Evolutionary conservation across 2,329 filamentous ascomycete species (phyloP).

Genomic region (Xylaria arbuscula): DNA sequence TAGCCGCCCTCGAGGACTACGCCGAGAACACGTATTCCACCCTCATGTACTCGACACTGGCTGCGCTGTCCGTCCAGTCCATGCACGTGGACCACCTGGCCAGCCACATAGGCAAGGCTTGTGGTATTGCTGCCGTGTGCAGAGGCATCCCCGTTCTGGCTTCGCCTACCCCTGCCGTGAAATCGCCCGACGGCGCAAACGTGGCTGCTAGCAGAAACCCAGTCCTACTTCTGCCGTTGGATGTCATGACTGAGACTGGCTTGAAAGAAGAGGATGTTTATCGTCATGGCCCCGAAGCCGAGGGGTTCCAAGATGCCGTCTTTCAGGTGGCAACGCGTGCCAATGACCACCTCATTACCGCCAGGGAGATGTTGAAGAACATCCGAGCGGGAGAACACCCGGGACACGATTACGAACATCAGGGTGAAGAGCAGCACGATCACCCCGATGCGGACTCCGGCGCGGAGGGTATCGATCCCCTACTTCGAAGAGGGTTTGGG

Average conservation of each 20-base stretch:
- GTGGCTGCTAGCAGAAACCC: conserved; percentile 56
- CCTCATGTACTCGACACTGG: conserved; percentile 87
- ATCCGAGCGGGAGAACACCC: conserved; percentile 77
- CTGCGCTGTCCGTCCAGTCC: conserved; percentile 80
- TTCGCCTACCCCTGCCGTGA: conserved; percentile 70
- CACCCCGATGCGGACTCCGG: conserved; percentile 54
- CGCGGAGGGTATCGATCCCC: conserved; percentile 53
- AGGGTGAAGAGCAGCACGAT: conserved; percentile 76
- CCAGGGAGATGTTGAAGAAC: conserved; percentile 88
- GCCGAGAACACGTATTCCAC: conserved; percentile 96
- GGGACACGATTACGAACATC: conserved; percentile 90
- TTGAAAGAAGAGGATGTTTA: conserved; percentile 92
- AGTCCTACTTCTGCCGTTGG: conserved; percentile 81
- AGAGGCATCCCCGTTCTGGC: conserved; percentile 89
- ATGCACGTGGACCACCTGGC: conserved; percentile 92
- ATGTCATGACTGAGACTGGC: conserved; percentile 85
- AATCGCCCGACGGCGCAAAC: conserved; percentile 55
- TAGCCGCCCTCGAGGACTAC: conserved; percentile 84
- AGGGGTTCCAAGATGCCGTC: conserved; percentile 86
- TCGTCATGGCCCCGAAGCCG: conserved; percentile 79
- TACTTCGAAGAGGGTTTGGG: conserved; percentile 74
- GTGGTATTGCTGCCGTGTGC: conserved; percentile 87
- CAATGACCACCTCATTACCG: conserved; percentile 95
- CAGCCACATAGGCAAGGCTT: conserved; percentile 94
- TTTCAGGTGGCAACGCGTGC: conserved; percentile 93